These are phyloP conservation scores for Vitis rupestris DNA, from an alignment of 164 flowering plant species.

Conservation along the genomic window DNA sequence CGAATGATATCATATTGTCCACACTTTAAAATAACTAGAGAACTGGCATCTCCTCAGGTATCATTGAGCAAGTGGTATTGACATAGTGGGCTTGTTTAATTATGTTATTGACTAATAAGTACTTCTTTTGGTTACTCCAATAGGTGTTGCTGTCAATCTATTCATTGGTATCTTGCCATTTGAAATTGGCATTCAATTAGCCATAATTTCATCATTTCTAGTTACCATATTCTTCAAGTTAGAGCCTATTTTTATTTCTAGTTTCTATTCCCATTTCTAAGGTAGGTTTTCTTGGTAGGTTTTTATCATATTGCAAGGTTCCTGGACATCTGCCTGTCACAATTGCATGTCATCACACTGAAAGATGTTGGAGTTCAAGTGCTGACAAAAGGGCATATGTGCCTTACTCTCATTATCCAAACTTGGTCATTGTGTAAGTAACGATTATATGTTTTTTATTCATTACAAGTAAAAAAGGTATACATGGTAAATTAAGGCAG, in stretches of 20 bases:
- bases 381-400: constrained; percentile 52
- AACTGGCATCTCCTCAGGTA: not conserved
- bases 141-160: not conserved
- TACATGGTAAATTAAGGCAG: not conserved
- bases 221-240: not conserved
- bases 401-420: constrained; percentile 72
- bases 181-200: not conserved
- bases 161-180: not conserved
- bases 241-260: not conserved
- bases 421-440: constrained; percentile 75
- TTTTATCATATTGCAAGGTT: constrained; percentile 65
- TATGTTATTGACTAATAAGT: not conserved
- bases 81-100: not conserved
- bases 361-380: constrained; percentile 77
- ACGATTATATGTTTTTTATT: constrained; percentile 3
- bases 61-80: not conserved
- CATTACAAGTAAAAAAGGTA: not conserved
- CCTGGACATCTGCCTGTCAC: constrained; percentile 75
- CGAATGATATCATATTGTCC: not conserved
- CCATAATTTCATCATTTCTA: not conserved
- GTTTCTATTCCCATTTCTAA: not conserved
- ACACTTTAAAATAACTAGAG: not conserved
- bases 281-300: constrained; percentile 44
- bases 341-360: constrained; percentile 76
- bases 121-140: not conserved